phyloP scores from a whole-genome alignment of 768 basidiomycete species.

The Leccinum barrowsii region DNA sequence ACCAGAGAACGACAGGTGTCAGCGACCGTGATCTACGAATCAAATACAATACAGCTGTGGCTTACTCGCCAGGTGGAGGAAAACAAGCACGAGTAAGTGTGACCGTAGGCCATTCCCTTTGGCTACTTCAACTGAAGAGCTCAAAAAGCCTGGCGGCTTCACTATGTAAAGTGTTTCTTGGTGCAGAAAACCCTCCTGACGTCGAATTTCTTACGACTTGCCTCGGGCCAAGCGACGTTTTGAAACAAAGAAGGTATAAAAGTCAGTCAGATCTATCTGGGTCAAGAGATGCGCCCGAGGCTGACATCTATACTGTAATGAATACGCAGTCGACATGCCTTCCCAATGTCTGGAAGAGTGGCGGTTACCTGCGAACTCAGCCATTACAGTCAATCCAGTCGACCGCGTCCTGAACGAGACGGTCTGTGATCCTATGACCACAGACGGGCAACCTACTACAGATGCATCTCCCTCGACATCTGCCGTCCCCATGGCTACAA shows the following conservation, averaged over 20 bases:
- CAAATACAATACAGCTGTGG: constrained; percentile 66
- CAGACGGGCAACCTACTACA: too few relatives aligned
- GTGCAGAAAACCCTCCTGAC: constrained; percentile 70
- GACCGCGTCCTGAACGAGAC: too few relatives aligned
- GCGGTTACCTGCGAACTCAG: too few relatives aligned
- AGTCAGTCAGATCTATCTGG: constrained; percentile 37
- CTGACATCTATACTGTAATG: not conserved
- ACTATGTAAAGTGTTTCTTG: constrained; percentile 27
- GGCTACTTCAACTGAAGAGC: not conserved
- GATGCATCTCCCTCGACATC: too few relatives aligned
- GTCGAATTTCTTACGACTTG: constrained; percentile 86
- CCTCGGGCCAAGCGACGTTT: constrained; percentile 74
- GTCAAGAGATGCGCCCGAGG: not conserved
- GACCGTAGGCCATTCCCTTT: not conserved
- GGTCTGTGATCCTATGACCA: too few relatives aligned
- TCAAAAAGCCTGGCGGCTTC: constrained; percentile 67
- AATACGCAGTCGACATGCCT: constrained; percentile 53
- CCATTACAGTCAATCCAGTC: too few relatives aligned
- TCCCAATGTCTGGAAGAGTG: too few relatives aligned
- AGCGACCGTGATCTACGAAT: constrained; percentile 55
- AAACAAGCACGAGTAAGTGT: constrained; percentile 80
- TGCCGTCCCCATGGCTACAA: too few relatives aligned
- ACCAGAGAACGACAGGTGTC: constrained; percentile 59
- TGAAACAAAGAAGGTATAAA: constrained; percentile 79
- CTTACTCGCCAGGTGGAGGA: constrained; percentile 63